Evolutionary conservation across 2,329 filamentous ascomycete genomes (phyloP), one percentile per base, ranked within the genome.

Genomic region (Stagonosporopsis rhizophila): DNA sequence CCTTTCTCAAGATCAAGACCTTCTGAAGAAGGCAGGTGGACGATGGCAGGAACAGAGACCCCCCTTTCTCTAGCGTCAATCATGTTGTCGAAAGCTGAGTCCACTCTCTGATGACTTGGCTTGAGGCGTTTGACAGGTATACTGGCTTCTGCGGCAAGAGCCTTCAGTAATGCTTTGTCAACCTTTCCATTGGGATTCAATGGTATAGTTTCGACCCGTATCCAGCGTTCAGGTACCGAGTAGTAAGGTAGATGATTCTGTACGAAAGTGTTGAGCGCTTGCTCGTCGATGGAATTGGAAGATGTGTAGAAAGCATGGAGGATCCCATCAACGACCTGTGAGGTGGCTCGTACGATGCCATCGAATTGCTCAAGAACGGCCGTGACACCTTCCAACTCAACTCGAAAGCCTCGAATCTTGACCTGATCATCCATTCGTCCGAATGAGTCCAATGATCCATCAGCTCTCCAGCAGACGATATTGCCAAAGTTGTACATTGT

Each of bases 401-500:
- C 82, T 20, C 85, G 82, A 68, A 87, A 86, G 11, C 85, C 84
- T 78, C 73, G 85, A 66, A 87, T 80, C 72, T 87, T 87, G 55
- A 87, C 81, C 65, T 87, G 85, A 58, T 87, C 84, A 60, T 87
- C 85, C 22, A 78, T 78, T 34, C 85, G 80, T 4, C 85, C 84
- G 27, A 85, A 78, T 19, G 82, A 83, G 35, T 84, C 78, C 34
- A 87, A 75, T 19, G 77, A 79, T 9, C 85, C 84, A 63, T 85
- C 80, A 2, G 75, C 65, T 28, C 77, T 77, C 84, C 84, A 87
- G 11, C 78, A 76, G 15, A 81, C 83, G 19, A 87, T 76, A 61
- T 87, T 85, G 6, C 85, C 85, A 2, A 85, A 87, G 62, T 85
- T 84, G 72, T 85, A 87, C 81, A 87, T 86, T 61, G 74, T 77